phyloP scores from a whole-genome alignment of 2,329 filamentous ascomycete species.

The Hymenoscyphus linearis region DNA sequence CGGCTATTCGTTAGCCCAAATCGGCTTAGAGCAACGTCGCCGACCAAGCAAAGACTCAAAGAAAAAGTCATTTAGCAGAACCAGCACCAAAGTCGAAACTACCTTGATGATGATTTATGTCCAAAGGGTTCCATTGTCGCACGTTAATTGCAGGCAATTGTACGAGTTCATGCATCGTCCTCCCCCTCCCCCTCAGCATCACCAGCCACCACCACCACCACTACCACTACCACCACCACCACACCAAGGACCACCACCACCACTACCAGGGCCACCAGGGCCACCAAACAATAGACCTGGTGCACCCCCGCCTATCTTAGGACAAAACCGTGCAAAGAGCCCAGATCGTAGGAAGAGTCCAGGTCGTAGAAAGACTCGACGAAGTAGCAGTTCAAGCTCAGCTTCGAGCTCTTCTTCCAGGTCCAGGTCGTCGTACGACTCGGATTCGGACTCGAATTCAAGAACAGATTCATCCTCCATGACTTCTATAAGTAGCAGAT shows the following conservation, averaged over 20 bases:
- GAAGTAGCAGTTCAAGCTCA: neutral
- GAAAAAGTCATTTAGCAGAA: constrained; percentile 13
- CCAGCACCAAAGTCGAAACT: constrained; percentile 21
- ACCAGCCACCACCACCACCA: constrained; percentile 8
- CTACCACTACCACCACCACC: constrained; percentile 7
- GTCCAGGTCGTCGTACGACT: neutral
- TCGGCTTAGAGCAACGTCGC: constrained; percentile 18
- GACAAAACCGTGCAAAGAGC: too few species aligned
- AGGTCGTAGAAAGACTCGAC: too few species aligned
- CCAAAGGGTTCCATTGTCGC: constrained; percentile 17
- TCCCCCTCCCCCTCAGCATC: neutral
- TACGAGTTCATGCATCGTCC: constrained; percentile 14
- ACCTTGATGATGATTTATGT: constrained; percentile 27
- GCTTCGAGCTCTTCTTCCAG: constrained; percentile 2
- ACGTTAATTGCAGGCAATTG: constrained; percentile 7
- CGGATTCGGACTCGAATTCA: neutral
- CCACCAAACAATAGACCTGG: neutral
- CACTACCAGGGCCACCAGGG: neutral
- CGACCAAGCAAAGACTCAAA: constrained; percentile 5
- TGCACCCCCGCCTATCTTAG: too few species aligned
- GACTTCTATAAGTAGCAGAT: neutral
- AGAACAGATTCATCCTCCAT: neutral
- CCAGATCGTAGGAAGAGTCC: too few species aligned
- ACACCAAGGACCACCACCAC: constrained; percentile 1
- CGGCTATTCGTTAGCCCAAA: constrained; percentile 28